Evolutionary conservation across 306 rosid species (phyloP), one percentile per base, ranked within the genome.

Genomic region (Trichosanthes truncata): DNA sequence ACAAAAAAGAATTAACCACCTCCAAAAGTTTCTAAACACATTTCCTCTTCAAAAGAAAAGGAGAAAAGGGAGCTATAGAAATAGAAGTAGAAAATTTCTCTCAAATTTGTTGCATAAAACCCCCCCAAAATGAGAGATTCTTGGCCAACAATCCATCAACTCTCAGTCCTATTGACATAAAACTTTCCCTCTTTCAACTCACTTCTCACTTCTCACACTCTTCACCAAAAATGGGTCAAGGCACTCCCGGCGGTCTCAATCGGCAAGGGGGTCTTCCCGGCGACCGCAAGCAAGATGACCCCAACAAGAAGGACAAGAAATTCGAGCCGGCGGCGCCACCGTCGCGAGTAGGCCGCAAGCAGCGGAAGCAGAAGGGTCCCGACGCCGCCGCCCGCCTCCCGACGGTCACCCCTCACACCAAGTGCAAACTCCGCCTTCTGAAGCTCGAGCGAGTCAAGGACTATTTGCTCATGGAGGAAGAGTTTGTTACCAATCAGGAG

Each of bases 301-400:
- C 86, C 57, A 93, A 90, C 84, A 96, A 91, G 84, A 95, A 95
- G 87, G 97, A 92, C 82, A 96, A 96, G 86, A 96, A 96, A 78
- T 96, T 88, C 80, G 98, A 93, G 67, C 98, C 97, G 4, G 94
- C 99, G 4, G 99, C 98, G 0, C 96, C 98, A 0, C 98, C 97
- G 0, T 86, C 98, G 0, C 91, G 98, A 0, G 98, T 94, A 0
- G 97, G 98, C 6, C 96, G 97, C 8, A 94, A 94, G 60, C 98
- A 94, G 89, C 85, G 98, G 1, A 94, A 87, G 80, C 97, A 94
- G 83, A 94, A 94, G 83, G 98, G 97, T 6, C 93, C 97, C 0
- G 97, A 94, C 23, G 97, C 96, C 12, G 97, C 97, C 71, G 90
- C 96, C 43, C 89, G 97, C 14, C 74, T 94, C 13, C 98, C 98